phyloP scores from a whole-genome alignment of 2,329 filamentous ascomycete genomes.

The Acrocalymma vagum region DNA sequence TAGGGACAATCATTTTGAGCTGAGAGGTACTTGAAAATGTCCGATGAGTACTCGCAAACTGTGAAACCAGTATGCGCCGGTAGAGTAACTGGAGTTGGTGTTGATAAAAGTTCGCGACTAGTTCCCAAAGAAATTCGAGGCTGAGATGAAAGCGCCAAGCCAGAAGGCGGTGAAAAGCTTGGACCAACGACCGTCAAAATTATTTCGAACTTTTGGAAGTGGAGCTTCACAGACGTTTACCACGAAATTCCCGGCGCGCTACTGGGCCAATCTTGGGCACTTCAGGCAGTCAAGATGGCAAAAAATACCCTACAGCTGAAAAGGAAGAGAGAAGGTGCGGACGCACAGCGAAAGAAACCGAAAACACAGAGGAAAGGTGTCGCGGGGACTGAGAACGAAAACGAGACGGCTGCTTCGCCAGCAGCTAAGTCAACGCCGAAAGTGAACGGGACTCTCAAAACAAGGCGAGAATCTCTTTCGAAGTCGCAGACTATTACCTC shows the following conservation, averaged over 20 bases:
- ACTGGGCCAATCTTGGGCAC: not conserved
- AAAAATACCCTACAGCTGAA: conserved; percentile 38
- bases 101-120: conserved; percentile 22
- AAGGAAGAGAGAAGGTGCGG: conserved; percentile 36
- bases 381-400: conserved; percentile 22
- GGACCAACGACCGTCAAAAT: conserved; percentile 35
- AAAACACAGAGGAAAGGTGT: conserved; percentile 38
- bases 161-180: conserved; percentile 43
- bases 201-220: conserved; percentile 27
- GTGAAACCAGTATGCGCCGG: conserved; percentile 3
- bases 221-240: conserved; percentile 8
- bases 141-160: conserved; percentile 36
- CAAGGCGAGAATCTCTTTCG: conserved; percentile 16
- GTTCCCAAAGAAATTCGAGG: conserved; percentile 45
- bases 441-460: conserved; percentile 18
- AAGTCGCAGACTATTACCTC: conserved; percentile 14
- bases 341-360: conserved; percentile 35
- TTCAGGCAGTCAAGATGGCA: conserved; percentile 26
- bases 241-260: conserved; percentile 1
- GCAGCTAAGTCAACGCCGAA: conserved; percentile 21
- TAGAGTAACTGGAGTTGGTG: conserved; percentile 11
- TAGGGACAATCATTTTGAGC: conserved; percentile 92
- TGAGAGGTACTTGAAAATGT: not conserved
- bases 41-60: conserved; percentile 16
- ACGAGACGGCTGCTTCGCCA: conserved; percentile 14